Base-by-base conservation (phyloP, 1,284 basidiomycete genomes). In the Naganishia cerealis region DNA sequence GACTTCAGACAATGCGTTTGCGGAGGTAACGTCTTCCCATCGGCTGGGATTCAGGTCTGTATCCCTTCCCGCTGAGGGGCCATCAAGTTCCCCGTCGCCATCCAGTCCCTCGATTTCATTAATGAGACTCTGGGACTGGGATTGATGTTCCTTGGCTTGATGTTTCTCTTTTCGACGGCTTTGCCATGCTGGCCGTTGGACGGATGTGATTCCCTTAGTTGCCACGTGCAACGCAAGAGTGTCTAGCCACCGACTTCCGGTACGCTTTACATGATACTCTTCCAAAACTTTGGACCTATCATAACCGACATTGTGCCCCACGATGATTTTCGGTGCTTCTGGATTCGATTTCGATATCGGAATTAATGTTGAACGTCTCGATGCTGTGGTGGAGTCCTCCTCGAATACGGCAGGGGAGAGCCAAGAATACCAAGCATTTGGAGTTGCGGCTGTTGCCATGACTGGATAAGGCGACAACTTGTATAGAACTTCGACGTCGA, bases 141-240 rank as follows among this genome's bases (percentile, higher is more conserved):
- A 54, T 26, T 39, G 50, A 0, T 72, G 72, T 50, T 83, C 81
- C 33, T 67, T 68, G n/a, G 48, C 53, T 38, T 65, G 56, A 18
- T 76, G 66, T 56, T 83, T 82, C 67, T 83, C 81, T 69, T 84
- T 84, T 36, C 83, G 80, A 76, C 94, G 87, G 75, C 89, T 88
- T 81, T 89, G 87, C 94, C 94, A 99, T 1, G 90, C 90, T 0
- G 93, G 92, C 0, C 94, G 87, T 77, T 99, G 96, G 71, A 94
- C 90, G 0, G 92, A 94, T 0, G 94, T 95, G 67, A 99, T 95
- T 7, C 96, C 95, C 70, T 90, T 89, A 3, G 94, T 90, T 5
- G 96, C 93, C 57, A 96, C 89, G 77, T 99, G 95, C 12, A 99
- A 83, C 0, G 92, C 88, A 87, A 99, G 92, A 0, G 95, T 99